A percentile compares a stretch with the other conserved stretches of the same genome.
Conservation (phyloP, 2,329 filamentous ascomycete genomes). For the Zymoseptoria ardabiliae region DNA sequence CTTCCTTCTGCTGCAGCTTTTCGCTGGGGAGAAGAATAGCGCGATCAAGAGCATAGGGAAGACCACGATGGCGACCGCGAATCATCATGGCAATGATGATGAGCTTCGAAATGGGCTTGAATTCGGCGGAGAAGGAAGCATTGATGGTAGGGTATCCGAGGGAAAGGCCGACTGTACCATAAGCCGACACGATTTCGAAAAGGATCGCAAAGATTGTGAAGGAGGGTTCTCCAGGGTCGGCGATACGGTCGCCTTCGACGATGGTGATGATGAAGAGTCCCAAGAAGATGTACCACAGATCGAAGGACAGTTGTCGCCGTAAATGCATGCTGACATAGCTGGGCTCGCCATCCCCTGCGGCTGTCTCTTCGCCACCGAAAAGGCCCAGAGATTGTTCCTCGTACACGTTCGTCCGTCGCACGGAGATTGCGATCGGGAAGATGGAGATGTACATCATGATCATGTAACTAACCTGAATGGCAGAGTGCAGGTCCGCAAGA, state of each 20-base stretch:
- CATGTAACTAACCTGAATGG: slow-evolving; percentile 86
- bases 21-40: slow-evolving; percentile 63
- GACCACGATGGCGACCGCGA: slow-evolving; percentile 56
- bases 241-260: slow-evolving; percentile 67
- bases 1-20: slow-evolving; percentile 54
- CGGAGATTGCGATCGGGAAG: slow-evolving; percentile 91
- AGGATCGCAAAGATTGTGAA: slow-evolving; percentile 51
- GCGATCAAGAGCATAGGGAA: slow-evolving; percentile 61
- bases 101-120: slow-evolving; percentile 61
- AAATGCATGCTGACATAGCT: slow-evolving; percentile 89
- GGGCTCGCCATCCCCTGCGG: slow-evolving; percentile 52
- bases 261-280: slow-evolving; percentile 91
- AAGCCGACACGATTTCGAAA: slow-evolving; percentile 84
- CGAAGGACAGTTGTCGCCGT: slow-evolving; percentile 87
- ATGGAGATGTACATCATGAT: slow-evolving; percentile 99
- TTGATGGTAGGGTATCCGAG: slow-evolving; percentile 72
- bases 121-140: slow-evolving; percentile 75
- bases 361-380: slow-evolving; percentile 49
- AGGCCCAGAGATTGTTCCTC: slow-evolving; percentile 82
- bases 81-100: slow-evolving; percentile 62
- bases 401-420: slow-evolving; percentile 91
- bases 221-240: slow-evolving; percentile 49
- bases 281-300: slow-evolving; percentile 93
- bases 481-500: slow-evolving; percentile 71
- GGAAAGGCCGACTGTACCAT: slow-evolving; percentile 87